A percentile compares a stretch with the other conserved stretches of the same genome.
phyloP scores from a whole-genome alignment of 139 green algal species.

The Edaphochlamys debaryana region DNA sequence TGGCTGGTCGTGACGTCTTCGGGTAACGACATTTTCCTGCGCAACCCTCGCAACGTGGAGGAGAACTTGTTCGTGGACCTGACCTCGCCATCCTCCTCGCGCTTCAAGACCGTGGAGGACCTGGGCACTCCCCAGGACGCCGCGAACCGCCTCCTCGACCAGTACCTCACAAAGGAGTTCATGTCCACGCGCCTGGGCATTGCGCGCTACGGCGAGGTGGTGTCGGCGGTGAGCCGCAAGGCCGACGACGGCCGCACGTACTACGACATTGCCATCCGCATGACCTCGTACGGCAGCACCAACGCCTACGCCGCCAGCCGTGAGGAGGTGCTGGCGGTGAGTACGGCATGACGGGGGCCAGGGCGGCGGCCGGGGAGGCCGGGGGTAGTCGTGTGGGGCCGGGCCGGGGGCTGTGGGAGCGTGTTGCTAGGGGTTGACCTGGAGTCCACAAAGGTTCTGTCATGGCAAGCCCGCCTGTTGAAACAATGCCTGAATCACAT shows the following conservation, averaged over 20 bases:
- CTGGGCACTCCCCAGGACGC: slow-evolving; percentile 85
- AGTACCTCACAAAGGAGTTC: slow-evolving; percentile 92
- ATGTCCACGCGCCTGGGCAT: slow-evolving; percentile 94
- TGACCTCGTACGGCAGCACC: slow-evolving; percentile 80
- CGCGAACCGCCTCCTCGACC: slow-evolving; percentile 69
- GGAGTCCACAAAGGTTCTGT: no score
- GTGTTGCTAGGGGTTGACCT: neutral
- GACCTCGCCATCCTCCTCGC: slow-evolving; percentile 82
- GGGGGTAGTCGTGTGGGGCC: neutral
- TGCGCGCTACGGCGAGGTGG: slow-evolving; percentile 57
- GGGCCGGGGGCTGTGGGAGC: neutral
- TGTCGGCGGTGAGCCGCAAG: slow-evolving; percentile 41
- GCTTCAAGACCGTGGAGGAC: slow-evolving; percentile 78
- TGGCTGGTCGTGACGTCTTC: slow-evolving; percentile 82
- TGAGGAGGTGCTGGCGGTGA: slow-evolving; percentile 38
- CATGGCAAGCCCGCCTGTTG: neutral
- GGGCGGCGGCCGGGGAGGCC: no score
- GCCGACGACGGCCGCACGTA: slow-evolving; percentile 52
- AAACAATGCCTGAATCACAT: no score
- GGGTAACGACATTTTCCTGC: slow-evolving; percentile 92
- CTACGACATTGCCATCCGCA: slow-evolving; percentile 65
- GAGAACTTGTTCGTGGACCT: slow-evolving; percentile 95
- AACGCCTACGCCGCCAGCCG: slow-evolving; percentile 82
- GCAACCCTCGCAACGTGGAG: slow-evolving; percentile 87
- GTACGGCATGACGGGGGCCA: slow-evolving; percentile 21